Base-by-base conservation (phyloP, 352 stramenopile species). In the Pythium inflatum region DNA sequence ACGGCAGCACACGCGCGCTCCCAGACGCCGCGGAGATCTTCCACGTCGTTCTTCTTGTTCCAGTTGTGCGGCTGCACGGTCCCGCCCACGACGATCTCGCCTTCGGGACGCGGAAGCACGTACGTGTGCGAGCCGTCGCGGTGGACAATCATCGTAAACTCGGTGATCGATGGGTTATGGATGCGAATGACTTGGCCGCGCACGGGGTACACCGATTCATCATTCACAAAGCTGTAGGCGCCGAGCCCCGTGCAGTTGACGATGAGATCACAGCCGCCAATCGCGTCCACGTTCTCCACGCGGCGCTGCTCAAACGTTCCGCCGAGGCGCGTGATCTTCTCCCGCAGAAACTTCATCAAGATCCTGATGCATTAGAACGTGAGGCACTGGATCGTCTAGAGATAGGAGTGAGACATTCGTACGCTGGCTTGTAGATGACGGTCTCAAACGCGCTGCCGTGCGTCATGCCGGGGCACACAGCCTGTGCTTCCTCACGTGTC, bases 51-150 rank as follows among this genome's bases (percentile, higher is more conserved):
- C 1, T 68, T 62, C 2, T 34, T 71, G 25, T 62, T 79, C 79
- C 79, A 87, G 62, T 91, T 88, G 71, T 90, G 70, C 2, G 76
- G 72, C 68, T 92, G 79, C 22, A 89, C 81, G 0, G 84, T 92
- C 40, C 84, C 84, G 20, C 84, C 84, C 12, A 92, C 59, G 27
- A 91, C 77, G 41, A 92, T 73, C 45, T 92, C 82, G 30, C 82
- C 82, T 14, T 75, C 53, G 0, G 84, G 82, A 3, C 84, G 82
- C 3, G 82, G 84, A 40, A 92, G 79, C 38, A 92, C 82, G 72
- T 91, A 92, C 66, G 84, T 89, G 71, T 90, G 83, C 9, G 74
- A 66, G 28, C 71, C 74, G 41, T 89, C 70, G 4, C 46, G 41
- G 55, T 82, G 68, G 27, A 90, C 74, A 40, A 76, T 70, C 48